phyloP scores from a whole-genome alignment of 257 asterid genomes.

The Penstemon eatonii region DNA sequence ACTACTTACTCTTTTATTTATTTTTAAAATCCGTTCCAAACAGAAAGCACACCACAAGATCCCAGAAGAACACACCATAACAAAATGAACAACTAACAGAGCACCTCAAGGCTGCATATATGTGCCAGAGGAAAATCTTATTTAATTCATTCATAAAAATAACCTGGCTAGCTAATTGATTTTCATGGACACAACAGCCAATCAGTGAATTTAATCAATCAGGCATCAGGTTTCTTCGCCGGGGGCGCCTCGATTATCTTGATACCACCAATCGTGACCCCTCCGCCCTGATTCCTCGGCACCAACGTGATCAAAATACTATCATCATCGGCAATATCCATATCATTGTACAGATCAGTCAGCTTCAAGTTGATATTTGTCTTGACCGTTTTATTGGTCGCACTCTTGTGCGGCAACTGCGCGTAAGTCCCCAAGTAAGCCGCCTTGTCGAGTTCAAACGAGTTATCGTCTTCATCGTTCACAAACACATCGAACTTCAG shows the following conservation, averaged over 20 bases:
- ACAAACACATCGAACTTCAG: conserved; percentile 11
- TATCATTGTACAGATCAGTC: conserved; percentile 56
- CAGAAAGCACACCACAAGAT: no score
- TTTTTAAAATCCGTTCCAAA: no score
- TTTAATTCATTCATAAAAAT: no score
- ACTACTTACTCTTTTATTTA: no score
- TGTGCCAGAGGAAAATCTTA: no score
- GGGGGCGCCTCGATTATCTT: conserved; percentile 38
- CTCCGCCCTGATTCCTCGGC: conserved; percentile 43
- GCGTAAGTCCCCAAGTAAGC: not conserved
- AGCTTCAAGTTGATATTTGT: conserved; percentile 45
- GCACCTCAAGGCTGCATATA: no score
- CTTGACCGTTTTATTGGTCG: conserved; percentile 20
- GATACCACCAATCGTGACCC: conserved; percentile 49
- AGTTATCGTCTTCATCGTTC: conserved; percentile 2
- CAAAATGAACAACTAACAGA: no score
- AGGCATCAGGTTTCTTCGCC: no score
- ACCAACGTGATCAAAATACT: conserved; percentile 48
- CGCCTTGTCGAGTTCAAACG: not conserved
- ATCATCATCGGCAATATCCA: conserved; percentile 60
- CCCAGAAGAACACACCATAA: no score
- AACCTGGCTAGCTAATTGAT: no score
- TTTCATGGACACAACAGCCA: no score
- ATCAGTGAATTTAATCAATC: no score
- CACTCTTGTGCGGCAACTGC: not conserved